phyloP scores from a whole-genome alignment of 2,329 filamentous ascomycete genomes.

The Fusarium drepaniforme region DNA sequence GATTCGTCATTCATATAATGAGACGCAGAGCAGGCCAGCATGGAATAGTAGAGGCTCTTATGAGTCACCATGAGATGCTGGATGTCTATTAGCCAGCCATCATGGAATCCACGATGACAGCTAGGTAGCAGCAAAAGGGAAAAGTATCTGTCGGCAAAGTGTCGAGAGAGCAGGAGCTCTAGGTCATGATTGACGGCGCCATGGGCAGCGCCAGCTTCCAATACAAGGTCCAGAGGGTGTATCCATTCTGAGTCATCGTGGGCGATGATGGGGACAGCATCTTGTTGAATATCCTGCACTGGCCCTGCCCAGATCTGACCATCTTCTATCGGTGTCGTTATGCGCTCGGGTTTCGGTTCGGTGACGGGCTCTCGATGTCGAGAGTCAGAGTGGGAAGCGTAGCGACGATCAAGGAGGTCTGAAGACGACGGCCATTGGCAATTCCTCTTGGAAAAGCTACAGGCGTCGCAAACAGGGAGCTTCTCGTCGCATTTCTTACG shows the following conservation, averaged over 20 bases:
- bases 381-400: constrained; percentile 13
- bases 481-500: constrained; percentile 35
- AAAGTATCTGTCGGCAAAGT: constrained; percentile 38
- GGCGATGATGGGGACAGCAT: neutral
- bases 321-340: neutral
- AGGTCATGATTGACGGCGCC: constrained; percentile 18
- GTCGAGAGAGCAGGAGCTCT: constrained; percentile 28
- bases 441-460: neutral
- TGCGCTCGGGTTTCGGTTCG: neutral
- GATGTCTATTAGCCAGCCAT: constrained; percentile 47
- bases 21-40: constrained; percentile 44
- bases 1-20: constrained; percentile 35
- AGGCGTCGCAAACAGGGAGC: constrained; percentile 17
- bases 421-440: constrained; percentile 30
- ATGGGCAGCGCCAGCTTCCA: constrained; percentile 17
- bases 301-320: neutral
- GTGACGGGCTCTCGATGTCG: constrained; percentile 2
- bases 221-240: neutral
- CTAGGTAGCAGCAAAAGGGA: constrained; percentile 42
- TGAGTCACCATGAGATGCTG: constrained; percentile 42
- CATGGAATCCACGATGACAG: constrained; percentile 45
- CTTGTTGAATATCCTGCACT: neutral
- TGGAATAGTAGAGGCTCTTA: constrained; percentile 46
- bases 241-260: neutral
- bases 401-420: constrained; percentile 31